Percentiles rank a stretch among this genome's conserved stretches.
Evolutionary conservation across 1,139 yeast genomes (phyloP).

Genomic region (Diutina neorugosa): DNA sequence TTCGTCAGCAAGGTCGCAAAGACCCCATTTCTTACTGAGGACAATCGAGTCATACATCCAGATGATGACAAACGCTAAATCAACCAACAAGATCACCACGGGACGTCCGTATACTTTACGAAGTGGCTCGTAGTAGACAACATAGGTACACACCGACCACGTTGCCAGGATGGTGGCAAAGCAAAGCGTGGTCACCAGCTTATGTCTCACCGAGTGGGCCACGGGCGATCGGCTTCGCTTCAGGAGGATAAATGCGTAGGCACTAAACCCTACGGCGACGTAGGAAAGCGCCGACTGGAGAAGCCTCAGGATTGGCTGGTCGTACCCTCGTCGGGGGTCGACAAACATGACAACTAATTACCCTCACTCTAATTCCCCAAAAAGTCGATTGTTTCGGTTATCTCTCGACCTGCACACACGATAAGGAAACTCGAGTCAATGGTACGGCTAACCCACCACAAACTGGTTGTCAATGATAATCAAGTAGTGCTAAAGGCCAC

Average conservation of each 20-base stretch:
- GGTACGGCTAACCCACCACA: no score
- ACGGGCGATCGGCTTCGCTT: neutral
- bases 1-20: neutral
- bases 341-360: neutral
- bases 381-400: no score
- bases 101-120: neutral
- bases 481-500: no score
- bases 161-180: neutral
- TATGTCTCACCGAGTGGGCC: neutral
- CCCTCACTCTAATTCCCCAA: no score
- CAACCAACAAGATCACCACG: neutral
- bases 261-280: neutral
- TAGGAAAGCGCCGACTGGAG: neutral
- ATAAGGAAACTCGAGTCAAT: no score
- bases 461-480: no score
- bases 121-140: neutral
- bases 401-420: no score
- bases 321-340: neutral
- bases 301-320: neutral
- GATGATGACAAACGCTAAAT: neutral
- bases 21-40: neutral
- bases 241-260: neutral
- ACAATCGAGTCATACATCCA: neutral
- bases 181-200: neutral
- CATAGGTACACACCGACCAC: neutral